These are phyloP conservation scores for Nakazawaea siamensis DNA, from an alignment of 805 yeast genomes.

Conservation along the genomic window DNA sequence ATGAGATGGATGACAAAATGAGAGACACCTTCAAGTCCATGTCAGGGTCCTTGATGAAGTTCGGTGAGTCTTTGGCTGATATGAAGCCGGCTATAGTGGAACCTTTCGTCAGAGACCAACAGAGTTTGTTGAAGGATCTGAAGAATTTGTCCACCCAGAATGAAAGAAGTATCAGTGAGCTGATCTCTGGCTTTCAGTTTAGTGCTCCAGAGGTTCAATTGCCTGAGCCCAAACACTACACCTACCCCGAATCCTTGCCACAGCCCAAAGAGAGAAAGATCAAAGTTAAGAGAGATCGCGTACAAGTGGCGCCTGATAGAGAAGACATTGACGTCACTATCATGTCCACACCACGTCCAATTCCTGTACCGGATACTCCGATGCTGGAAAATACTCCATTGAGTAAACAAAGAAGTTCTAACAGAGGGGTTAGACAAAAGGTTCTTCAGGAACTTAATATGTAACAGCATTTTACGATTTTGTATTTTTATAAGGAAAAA, in stretches of 20 bases:
- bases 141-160: neutral
- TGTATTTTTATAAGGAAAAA: too few species aligned
- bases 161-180: neutral
- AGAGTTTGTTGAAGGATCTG: neutral
- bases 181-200: neutral
- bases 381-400: constrained; percentile 7
- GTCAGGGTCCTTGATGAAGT: neutral
- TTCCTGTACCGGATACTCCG: constrained; percentile 6
- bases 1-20: too few species aligned
- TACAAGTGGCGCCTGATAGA: too few species aligned
- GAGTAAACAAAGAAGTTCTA: constrained; percentile 1
- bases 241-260: constrained; percentile 2
- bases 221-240: neutral
- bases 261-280: neutral
- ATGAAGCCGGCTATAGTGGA: constrained; percentile 5
- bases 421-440: neutral
- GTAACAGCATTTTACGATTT: too few species aligned
- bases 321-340: too few species aligned
- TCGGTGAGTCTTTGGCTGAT: neutral
- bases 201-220: neutral
- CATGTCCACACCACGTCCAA: constrained; percentile 8
- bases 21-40: too few species aligned
- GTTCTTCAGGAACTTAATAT: constrained; percentile 5
- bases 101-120: neutral
- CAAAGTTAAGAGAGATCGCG: too few species aligned